These are phyloP conservation scores for Cryptosporidium canis DNA, from an alignment of 169 alveolate genomes.

Conservation along the genomic window DNA sequence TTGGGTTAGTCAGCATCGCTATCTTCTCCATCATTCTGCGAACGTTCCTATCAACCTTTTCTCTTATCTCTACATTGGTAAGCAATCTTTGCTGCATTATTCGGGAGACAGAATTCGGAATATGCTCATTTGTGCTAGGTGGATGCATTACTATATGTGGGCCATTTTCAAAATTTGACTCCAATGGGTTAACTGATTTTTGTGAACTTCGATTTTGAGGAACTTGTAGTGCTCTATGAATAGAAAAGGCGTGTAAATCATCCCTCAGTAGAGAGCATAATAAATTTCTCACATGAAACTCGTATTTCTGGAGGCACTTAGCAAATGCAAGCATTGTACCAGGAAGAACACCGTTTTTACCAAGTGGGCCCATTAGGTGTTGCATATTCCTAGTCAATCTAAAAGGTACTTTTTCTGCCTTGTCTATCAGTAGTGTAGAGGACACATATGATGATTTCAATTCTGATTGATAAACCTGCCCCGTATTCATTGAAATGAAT, in stretches of 20 bases:
- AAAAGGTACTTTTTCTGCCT: constrained; percentile 77
- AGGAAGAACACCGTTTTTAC: constrained; percentile 85
- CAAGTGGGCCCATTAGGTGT: constrained; percentile 82
- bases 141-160: not conserved
- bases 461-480: constrained; percentile 75
- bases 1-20: constrained; percentile 60
- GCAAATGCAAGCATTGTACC: constrained; percentile 83
- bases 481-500: constrained; percentile 72
- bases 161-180: not conserved
- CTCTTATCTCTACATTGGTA: constrained; percentile 56
- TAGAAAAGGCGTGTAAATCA: constrained; percentile 73
- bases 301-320: constrained; percentile 79
- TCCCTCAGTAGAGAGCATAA: constrained; percentile 78
- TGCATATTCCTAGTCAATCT: constrained; percentile 84
- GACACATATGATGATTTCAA: constrained; percentile 74
- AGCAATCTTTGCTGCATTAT: constrained; percentile 57
- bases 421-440: constrained; percentile 55
- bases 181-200: not conserved
- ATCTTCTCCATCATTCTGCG: constrained; percentile 71
- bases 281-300: constrained; percentile 78
- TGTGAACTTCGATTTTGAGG: constrained; percentile 16
- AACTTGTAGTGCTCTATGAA: constrained; percentile 66
- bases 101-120: constrained; percentile 6
- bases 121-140: not conserved
- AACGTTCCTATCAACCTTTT: constrained; percentile 64